Percentiles rank a stretch among this genome's conserved stretches.
These are phyloP conservation scores for Calonectria montana DNA, from an alignment of 2,329 filamentous ascomycete genomes.

Conservation along the genomic window DNA sequence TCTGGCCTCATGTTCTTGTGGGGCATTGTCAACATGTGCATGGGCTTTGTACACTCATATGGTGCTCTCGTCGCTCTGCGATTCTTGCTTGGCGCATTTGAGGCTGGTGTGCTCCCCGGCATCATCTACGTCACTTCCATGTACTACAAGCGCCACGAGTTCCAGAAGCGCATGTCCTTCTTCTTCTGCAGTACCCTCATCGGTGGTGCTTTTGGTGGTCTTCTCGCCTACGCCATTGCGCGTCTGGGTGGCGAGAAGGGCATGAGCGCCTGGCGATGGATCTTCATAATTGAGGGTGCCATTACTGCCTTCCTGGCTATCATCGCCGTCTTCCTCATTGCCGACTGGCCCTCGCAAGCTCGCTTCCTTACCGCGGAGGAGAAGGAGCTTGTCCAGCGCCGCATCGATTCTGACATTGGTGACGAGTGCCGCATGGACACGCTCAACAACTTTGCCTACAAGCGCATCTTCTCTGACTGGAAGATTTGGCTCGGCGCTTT, in stretches of 20 bases:
- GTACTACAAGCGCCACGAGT: conserved; percentile 62
- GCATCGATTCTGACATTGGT: conserved; percentile 55
- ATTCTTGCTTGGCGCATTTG: conserved; percentile 54
- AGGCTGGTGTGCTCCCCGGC: conserved; percentile 49
- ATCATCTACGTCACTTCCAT: conserved; percentile 59
- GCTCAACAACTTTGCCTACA: conserved; percentile 58
- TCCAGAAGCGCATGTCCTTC: conserved; percentile 58
- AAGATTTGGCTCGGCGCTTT: conserved; percentile 56
- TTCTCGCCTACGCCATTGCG: conserved; percentile 61
- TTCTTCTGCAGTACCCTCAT: conserved; percentile 57
- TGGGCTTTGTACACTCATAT: conserved; percentile 51
- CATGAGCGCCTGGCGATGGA: conserved; percentile 61
- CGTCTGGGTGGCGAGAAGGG: conserved; percentile 56
- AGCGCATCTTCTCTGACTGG: conserved; percentile 59
- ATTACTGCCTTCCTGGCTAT: conserved; percentile 37
- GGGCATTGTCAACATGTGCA: conserved; percentile 53
- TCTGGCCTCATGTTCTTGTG: conserved; percentile 53
- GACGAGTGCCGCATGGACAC: conserved; percentile 62
- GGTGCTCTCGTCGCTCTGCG: conserved; percentile 47
- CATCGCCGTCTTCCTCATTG: conserved; percentile 37
- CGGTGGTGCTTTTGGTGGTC: conserved; percentile 56
- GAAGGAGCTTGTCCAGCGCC: conserved; percentile 53
- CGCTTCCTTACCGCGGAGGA: conserved; percentile 60
- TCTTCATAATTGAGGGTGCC: conserved; percentile 47
- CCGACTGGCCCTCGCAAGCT: conserved; percentile 45